Evolutionary conservation across 305 asterid species (phyloP), one percentile per base, ranked within the genome.

Genomic region (Solanum aculeatissimum): DNA sequence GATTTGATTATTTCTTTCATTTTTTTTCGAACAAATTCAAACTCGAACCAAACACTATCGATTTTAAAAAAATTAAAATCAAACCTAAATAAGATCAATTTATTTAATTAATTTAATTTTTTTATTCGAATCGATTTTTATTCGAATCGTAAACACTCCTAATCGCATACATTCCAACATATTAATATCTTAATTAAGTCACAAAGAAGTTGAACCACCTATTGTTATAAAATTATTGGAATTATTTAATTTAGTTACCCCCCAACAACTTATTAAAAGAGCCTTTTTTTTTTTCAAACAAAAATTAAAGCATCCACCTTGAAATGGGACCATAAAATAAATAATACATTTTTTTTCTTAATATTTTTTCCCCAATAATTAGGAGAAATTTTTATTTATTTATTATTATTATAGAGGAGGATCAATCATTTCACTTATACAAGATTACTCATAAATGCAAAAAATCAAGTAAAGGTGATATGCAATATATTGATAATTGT

Each of bases 281-380:
- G 14, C 23, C n/a, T 15, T 15, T 47, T 51, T 35, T 45, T 74
- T 35, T 47, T 74, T 74, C 62, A 74, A 74, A 74, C 23, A 0
- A 47, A 47, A 47, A 25, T 10, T 25, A 27, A 74, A 74, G 10
- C n/a, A 72, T 15, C 16, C 43, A 74, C 13, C 42, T 12, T 23
- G 9, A 72, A 72, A 72, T 72, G 60, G 81, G 43, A 25, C 81
- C 60, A 47, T 25, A 74, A 72, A 74, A 74, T 74, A 23, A 74
- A 47, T 74, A 74, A n/a, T n/a, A n/a, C n/a, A n/a, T n/a, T n/a
- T n/a, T n/a, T 71, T 29, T 42, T 7, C 27, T 71, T 71, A 13
- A 1, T 42, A 42, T 12, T 70, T 40, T 70, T 19, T 9, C 11
- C 29, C 49, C 29, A 80, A 10, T 21, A 13, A 32, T 25, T 23